Base-by-base conservation (phyloP, 148 eudicot species). In the Chenopodium album region DNA sequence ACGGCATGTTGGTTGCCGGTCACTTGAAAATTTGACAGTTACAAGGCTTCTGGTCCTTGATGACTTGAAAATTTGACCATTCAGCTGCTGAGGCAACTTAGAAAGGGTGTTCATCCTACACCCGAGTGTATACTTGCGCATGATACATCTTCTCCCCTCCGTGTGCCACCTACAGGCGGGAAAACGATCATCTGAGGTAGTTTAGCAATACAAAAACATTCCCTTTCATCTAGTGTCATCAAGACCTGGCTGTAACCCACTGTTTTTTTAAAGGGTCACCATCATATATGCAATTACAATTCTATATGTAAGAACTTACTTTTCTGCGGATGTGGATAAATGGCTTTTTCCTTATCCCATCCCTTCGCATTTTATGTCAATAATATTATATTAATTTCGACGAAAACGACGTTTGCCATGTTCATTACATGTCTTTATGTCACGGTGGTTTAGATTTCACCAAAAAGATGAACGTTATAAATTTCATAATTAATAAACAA, bases 391-490 rank as follows among this genome's bases (percentile, higher is more conserved):
- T 76, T 75, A 20, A 13, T 78, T 31, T 80, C 23, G 9, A 54
- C 44, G 84, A 85, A 64, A 71, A 81, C 66, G 81, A 85, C 78
- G 13, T 79, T 48, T 13, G 79, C 73, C 86, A 50, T 76, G 44
- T 65, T 77, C 74, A 54, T 28, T 26, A 65, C 79, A 76, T 67
- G 74, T 77, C 84, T 71, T 48, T 56, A 71, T 82, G 85, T 85
- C 83, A 85, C 47, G 82, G 77, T 78, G 28, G 80, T 46, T 82
- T 52, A 84, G 73, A 80, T 47, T 65, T 76, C 81, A 77, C 65
- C 65, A 71, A 4, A 60, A 54, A 64, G 32, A 72, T 46, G 26
- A 31, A 7, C 71, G 48, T 60, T 26, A 41, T 7, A 28, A 64
- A 71, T 48, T 48, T 22, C 0, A 31, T 46, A 32, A 63, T 26